phyloP scores from a whole-genome alignment of 208 protist species.

The Trypanosoma avium region DNA sequence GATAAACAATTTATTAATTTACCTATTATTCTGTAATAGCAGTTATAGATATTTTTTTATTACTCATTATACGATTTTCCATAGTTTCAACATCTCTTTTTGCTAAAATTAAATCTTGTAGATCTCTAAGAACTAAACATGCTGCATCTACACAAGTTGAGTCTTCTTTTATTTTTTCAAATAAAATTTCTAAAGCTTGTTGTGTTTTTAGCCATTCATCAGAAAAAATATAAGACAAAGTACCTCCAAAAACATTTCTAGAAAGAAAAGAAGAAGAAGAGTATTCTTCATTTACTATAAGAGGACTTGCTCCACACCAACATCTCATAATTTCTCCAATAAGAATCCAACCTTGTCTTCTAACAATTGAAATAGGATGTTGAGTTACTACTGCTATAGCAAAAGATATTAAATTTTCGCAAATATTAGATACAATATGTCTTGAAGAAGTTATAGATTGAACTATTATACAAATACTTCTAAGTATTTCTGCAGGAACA shows the following conservation, averaged over 20 bases:
- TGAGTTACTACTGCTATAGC: slow-evolving; percentile 25
- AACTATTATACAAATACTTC: slow-evolving; percentile 34
- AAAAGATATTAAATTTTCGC: slow-evolving; percentile 34
- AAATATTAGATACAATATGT: slow-evolving; percentile 29
- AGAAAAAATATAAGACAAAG: slow-evolving; percentile 33
- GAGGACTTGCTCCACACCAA: slow-evolving; percentile 51
- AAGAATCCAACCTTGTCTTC: slow-evolving; percentile 38
- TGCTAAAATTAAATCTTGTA: slow-evolving; percentile 56
- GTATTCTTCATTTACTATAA: slow-evolving; percentile 35
- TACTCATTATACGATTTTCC: slow-evolving; percentile 12
- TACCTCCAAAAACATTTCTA: slow-evolving; percentile 13
- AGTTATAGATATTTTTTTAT: slow-evolving; percentile 9
- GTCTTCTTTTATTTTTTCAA: slow-evolving; percentile 39
- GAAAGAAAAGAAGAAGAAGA: not conserved
- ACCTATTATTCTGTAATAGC: not conserved
- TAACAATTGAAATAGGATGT: slow-evolving; percentile 34
- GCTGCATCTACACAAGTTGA: slow-evolving; percentile 38
- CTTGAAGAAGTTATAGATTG: slow-evolving; percentile 23
- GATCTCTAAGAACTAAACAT: slow-evolving; percentile 40
- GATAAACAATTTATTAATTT: not conserved
- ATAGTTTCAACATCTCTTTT: slow-evolving; percentile 41
- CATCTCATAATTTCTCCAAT: slow-evolving; percentile 42
- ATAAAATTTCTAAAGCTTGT: slow-evolving; percentile 35
- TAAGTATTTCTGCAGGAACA: slow-evolving; percentile 51
- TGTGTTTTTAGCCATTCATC: slow-evolving; percentile 43